phyloP scores from a whole-genome alignment of 2,329 filamentous ascomycete genomes.

The Fulvia fulva region DNA sequence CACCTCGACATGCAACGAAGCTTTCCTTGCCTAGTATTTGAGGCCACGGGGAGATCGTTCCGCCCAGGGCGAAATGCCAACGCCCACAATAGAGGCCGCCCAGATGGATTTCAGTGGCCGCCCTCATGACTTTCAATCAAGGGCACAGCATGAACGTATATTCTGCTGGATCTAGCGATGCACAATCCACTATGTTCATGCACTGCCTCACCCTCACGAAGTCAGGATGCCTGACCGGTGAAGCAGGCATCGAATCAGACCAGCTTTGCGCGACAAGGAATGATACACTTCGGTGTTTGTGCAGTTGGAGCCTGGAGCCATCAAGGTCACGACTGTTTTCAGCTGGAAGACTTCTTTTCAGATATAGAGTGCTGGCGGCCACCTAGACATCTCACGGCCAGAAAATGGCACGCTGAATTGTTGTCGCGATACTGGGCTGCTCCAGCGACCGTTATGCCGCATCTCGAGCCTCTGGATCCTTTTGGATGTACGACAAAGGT shows the following conservation, averaged over 20 bases:
- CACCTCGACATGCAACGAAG: no score
- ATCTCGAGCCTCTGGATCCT: not conserved
- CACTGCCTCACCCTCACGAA: not conserved
- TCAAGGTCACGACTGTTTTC: not conserved
- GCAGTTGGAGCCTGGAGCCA: not conserved
- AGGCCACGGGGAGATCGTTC: not conserved
- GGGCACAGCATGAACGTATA: not conserved
- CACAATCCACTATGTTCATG: not conserved
- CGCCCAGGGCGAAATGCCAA: not conserved
- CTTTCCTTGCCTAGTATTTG: not conserved
- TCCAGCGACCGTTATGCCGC: not conserved
- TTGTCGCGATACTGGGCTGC: not conserved
- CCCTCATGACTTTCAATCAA: not conserved
- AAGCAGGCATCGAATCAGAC: not conserved
- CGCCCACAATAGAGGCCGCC: not conserved
- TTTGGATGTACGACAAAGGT: not conserved
- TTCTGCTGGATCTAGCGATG: not conserved
- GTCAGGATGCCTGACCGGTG: not conserved
- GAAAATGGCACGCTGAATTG: not conserved
- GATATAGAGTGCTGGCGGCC: not conserved
- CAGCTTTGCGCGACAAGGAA: not conserved
- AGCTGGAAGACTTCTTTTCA: not conserved
- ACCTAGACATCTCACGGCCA: no score
- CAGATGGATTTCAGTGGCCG: not conserved
- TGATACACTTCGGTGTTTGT: not conserved